phyloP scores from a whole-genome alignment of 2,329 filamentous ascomycete species.

The Claviceps spartinae region DNA sequence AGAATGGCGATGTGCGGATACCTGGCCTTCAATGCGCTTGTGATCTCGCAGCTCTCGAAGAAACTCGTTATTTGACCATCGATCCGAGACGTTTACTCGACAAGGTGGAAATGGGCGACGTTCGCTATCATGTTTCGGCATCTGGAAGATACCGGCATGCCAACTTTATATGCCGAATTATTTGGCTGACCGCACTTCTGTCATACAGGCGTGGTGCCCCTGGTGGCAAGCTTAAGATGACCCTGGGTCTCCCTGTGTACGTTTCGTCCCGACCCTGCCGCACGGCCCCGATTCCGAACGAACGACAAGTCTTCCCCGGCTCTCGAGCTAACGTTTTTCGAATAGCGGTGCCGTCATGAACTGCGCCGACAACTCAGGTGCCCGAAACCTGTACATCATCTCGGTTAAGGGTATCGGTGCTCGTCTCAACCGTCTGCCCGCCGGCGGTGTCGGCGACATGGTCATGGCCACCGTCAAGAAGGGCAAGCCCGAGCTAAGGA shows the following conservation, averaged over 20 bases:
- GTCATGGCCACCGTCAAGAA: conserved; percentile 99
- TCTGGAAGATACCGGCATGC: conserved; percentile 1
- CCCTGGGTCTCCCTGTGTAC: conserved; percentile 99
- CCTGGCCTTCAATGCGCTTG: background rate
- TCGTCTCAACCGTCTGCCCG: conserved; percentile 91
- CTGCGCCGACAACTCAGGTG: conserved; percentile 98
- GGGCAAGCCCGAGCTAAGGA: conserved; percentile 99
- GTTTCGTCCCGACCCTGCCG: conserved; percentile 19
- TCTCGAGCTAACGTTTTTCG: conserved; percentile 8
- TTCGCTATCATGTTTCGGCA: background rate
- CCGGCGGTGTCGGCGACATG: conserved; percentile 98
- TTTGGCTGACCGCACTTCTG: conserved; percentile 2
- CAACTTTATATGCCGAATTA: background rate
- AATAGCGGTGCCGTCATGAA: conserved; percentile 96
- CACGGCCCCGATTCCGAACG: conserved; percentile 4
- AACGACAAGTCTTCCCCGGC: background rate
- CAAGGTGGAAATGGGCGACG: conserved; percentile 1
- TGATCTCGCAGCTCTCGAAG: background rate
- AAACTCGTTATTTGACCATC: background rate
- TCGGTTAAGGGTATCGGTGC: conserved; percentile 98
- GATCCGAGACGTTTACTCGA: background rate
- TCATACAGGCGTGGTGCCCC: conserved; percentile 64
- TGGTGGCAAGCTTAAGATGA: conserved; percentile 99
- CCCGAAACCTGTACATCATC: conserved; percentile 99
- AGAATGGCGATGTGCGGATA: background rate